Evolutionary conservation across 768 basidiomycete species (phyloP).

Genomic region (Plicaturopsis crispa): DNA sequence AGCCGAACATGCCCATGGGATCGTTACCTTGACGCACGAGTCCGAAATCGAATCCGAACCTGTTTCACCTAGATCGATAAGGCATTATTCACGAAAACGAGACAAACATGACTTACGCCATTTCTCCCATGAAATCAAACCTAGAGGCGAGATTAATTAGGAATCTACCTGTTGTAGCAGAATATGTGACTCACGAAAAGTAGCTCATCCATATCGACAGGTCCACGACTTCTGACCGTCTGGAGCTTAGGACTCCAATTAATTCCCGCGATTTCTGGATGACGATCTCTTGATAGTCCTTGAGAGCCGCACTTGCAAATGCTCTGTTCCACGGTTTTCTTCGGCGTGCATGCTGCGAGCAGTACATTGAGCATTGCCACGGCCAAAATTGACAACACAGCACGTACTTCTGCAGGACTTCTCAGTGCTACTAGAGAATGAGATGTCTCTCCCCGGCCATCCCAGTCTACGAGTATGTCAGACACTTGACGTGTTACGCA

Average conservation of each 20-base stretch:
- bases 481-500: not conserved
- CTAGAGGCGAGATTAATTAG: constrained; percentile 12
- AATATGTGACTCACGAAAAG: constrained; percentile 25
- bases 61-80: not conserved
- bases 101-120: constrained; percentile 25
- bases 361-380: too few relatives aligned
- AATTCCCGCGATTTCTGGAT: constrained; percentile 23
- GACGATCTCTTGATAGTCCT: constrained; percentile 33
- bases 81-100: not conserved
- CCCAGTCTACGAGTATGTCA: not conserved
- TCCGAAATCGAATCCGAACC: not conserved
- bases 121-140: constrained; percentile 41
- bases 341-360: constrained; percentile 23
- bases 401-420: not conserved
- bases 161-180: constrained; percentile 2
- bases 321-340: constrained; percentile 36
- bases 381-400: too few relatives aligned
- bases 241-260: constrained; percentile 15
- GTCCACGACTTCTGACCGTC: constrained; percentile 18
- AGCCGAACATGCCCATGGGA: not conserved
- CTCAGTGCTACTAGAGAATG: not conserved
- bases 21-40: not conserved
- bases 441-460: not conserved
- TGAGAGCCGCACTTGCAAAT: constrained; percentile 31
- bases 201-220: constrained; percentile 25